phyloP scores from a whole-genome alignment of 441 rosid species.

The Mallotus repandus region DNA sequence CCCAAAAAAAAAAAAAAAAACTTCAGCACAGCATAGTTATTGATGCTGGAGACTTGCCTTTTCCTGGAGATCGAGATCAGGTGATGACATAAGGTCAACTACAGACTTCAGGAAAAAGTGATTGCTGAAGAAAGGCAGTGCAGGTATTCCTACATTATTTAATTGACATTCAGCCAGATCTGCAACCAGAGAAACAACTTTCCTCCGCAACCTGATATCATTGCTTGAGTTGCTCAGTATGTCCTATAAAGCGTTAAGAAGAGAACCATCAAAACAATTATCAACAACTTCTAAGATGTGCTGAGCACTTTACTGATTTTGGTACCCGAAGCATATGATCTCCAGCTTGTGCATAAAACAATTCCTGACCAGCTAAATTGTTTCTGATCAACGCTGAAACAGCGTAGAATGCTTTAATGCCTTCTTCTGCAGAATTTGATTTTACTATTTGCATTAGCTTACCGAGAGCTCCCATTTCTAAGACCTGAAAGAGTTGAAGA shows the following conservation, averaged over 20 bases:
- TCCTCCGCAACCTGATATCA: slow-evolving; percentile 65
- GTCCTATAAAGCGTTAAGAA: slow-evolving; percentile 44
- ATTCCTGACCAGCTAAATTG: slow-evolving; percentile 65
- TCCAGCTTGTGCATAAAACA: slow-evolving; percentile 73
- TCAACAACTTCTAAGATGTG: neutral
- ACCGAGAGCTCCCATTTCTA: slow-evolving; percentile 66
- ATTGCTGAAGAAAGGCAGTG: slow-evolving; percentile 51
- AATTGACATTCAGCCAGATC: slow-evolving; percentile 67
- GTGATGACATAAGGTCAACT: slow-evolving; percentile 57
- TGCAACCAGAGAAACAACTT: slow-evolving; percentile 73
- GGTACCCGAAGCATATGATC: slow-evolving; percentile 81
- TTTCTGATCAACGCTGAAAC: slow-evolving; percentile 76
- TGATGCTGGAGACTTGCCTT: slow-evolving; percentile 48
- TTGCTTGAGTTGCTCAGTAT: slow-evolving; percentile 52
- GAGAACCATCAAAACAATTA: slow-evolving; percentile 3
- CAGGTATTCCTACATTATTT: slow-evolving; percentile 45
- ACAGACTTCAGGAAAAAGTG: slow-evolving; percentile 64
- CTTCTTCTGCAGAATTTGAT: slow-evolving; percentile 66
- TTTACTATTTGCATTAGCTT: slow-evolving; percentile 68
- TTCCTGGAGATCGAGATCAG: slow-evolving; percentile 88
- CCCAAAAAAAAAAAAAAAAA: neutral
- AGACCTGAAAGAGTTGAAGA: slow-evolving; percentile 42
- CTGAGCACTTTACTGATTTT: neutral
- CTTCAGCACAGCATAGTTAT: neutral
- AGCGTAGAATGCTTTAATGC: slow-evolving; percentile 83